phyloP scores from a whole-genome alignment of 352 stramenopile species.

The Globisporangium emineosum region DNA sequence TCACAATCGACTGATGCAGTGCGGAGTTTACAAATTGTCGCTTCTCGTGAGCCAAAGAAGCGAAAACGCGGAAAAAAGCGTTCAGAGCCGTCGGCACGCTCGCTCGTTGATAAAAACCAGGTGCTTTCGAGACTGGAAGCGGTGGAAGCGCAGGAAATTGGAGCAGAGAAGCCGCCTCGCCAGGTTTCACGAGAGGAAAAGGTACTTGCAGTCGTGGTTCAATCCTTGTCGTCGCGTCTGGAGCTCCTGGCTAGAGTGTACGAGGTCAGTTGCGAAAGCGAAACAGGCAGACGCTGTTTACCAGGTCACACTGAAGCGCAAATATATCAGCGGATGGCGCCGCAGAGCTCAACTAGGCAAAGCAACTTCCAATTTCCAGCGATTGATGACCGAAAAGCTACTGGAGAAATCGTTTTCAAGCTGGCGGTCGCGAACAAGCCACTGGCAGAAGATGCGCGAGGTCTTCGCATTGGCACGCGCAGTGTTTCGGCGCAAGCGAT shows the following conservation, averaged over 20 bases:
- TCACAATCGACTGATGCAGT: conserved; percentile 19
- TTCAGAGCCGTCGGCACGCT: conserved; percentile 21
- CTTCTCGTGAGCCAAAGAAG: conserved; percentile 23
- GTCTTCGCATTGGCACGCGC: conserved; percentile 21
- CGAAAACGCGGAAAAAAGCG: conserved; percentile 18
- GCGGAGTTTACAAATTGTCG: conserved; percentile 22
- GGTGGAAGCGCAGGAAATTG: neutral
- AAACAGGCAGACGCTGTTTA: neutral
- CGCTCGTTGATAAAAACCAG: conserved; percentile 22
- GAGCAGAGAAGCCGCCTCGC: neutral
- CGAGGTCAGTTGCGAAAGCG: neutral
- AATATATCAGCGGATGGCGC: conserved; percentile 6
- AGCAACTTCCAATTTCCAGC: conserved; percentile 15
- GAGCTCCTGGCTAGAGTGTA: conserved; percentile 21
- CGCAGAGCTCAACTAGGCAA: neutral
- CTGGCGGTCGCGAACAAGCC: conserved; percentile 23
- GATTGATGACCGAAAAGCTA: neutral
- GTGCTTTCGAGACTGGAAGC: conserved; percentile 26
- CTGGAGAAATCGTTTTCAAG: conserved; percentile 11
- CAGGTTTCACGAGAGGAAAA: conserved; percentile 2
- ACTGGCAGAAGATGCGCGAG: conserved; percentile 26
- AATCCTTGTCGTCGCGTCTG: conserved; percentile 28
- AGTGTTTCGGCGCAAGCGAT: conserved; percentile 22
- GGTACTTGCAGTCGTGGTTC: conserved; percentile 25
- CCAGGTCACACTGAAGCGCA: neutral